A percentile compares a stretch with the other conserved stretches of the same genome.
Conservation (phyloP, 495 filamentous ascomycete species). For the Clavariopsis aquatica region DNA sequence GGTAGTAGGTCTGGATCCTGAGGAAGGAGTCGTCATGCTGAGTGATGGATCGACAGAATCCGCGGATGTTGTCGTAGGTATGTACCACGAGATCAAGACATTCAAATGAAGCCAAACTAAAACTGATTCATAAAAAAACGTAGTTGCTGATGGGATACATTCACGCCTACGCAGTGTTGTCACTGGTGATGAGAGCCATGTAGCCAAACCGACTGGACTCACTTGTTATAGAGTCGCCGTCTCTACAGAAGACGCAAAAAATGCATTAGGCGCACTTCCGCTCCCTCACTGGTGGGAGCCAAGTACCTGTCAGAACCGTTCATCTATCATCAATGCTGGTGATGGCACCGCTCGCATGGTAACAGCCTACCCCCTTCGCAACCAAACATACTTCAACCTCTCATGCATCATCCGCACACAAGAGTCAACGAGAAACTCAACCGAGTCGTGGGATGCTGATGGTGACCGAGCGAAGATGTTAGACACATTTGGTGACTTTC, state of each 20-base stretch:
- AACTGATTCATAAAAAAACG: neutral
- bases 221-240: slow-evolving; percentile 14
- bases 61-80: slow-evolving; percentile 47
- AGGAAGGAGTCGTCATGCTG: slow-evolving; percentile 47
- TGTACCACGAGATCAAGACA: neutral
- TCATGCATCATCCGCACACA: slow-evolving; percentile 5
- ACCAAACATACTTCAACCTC: slow-evolving; percentile 10
- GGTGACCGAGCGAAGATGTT: slow-evolving; percentile 9
- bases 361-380: slow-evolving; percentile 10
- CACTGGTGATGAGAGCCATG: neutral
- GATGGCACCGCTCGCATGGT: neutral
- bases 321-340: neutral
- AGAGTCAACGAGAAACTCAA: neutral
- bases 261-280: neutral
- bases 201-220: slow-evolving; percentile 1
- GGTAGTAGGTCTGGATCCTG: slow-evolving; percentile 44
- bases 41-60: slow-evolving; percentile 41
- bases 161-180: slow-evolving; percentile 28
- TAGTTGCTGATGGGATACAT: slow-evolving; percentile 56
- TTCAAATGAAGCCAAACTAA: neutral
- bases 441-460: slow-evolving; percentile 6
- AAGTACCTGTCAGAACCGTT: neutral
- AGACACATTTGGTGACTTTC: slow-evolving; percentile 1
- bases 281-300: slow-evolving; percentile 18
- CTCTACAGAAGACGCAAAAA: slow-evolving; percentile 1